A percentile compares a stretch with the other conserved stretches of the same genome.
These are phyloP conservation scores for Biscogniauxia mediterranea DNA, from an alignment of 2,329 filamentous ascomycete species.

Conservation along the genomic window DNA sequence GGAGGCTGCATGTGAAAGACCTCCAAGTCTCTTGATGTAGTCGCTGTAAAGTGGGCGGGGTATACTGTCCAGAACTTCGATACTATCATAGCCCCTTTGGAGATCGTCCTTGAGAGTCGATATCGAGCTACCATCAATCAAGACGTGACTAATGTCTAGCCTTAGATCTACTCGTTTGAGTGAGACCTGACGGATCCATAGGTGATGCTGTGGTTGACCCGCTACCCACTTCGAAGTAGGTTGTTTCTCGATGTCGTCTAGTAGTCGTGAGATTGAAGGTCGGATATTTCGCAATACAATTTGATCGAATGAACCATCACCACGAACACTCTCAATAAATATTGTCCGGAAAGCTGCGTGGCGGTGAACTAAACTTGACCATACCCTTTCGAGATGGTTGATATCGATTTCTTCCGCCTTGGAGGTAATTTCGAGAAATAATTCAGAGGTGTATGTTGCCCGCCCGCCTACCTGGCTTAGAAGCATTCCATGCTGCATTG, in stretches of 20 bases:
- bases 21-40: background rate
- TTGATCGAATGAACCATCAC: conserved; percentile 1
- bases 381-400: background rate
- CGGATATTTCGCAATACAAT: background rate
- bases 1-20: background rate
- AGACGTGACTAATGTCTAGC: conserved; percentile 4
- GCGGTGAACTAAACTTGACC: background rate
- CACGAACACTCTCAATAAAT: background rate
- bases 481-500: conserved; percentile 16
- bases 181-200: background rate
- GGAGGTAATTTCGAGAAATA: background rate
- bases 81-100: background rate
- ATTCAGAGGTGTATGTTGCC: conserved; percentile 5
- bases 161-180: background rate
- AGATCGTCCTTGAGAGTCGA: background rate
- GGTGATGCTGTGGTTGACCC: background rate
- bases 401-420: background rate
- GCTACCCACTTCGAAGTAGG: background rate
- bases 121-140: conserved; percentile 3
- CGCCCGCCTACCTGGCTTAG: conserved; percentile 6
- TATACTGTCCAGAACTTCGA: background rate
- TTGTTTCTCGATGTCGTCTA: background rate
- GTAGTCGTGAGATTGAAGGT: background rate
- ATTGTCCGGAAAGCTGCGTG: conserved; percentile 3
- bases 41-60: background rate